Evolutionary conservation across 441 rosid species (phyloP), one percentile per base, ranked within the genome.

Genomic region (Croton laevigatus): DNA sequence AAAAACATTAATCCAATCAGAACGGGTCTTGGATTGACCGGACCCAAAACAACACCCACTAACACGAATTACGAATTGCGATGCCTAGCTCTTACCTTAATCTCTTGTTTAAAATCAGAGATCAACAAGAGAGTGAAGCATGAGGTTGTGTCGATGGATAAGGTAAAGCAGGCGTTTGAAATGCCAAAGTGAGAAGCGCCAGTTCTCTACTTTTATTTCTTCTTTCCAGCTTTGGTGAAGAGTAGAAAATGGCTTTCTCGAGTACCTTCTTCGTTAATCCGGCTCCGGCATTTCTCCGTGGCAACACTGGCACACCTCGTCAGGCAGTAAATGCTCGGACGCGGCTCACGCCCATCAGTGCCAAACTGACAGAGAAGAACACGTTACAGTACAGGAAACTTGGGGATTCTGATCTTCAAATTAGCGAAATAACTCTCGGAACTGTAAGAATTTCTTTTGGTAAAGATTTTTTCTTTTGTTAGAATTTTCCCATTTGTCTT

Each of bases 391-490:
- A 81, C 76, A 79, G 82, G 75, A 86, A 81, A 77, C 87, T 86
- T 16, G 88, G 90, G 5, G 95, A 88, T 49, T 87, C 93, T 19
- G 90, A 88, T 27, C 93, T 88, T 73, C 65, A 40, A 37, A 79
- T 90, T 48, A 90, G 91, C 79, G 98, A 94, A 75, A 79, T 91
- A 69, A 77, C 91, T 7, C 27, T 90, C 8, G 98, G 98, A 45
- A 91, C 97, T 65, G 98, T 87, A 81, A 71, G 78, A 49, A 12
- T 57, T 64, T 65, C 23, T 1, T 60, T 1, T 42, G 22, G 34
- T 32, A 49, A 46, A 45, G 16, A 8, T 11, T 20, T 20, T 12
- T 22, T 40, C 32, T 13, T 52, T 40, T 6, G 10, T 40, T 40
- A 40, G 11, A 4, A 16, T 8, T 54, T 37, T 23, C 34, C 5